A percentile compares a stretch with the other conserved stretches of the same genome.
phyloP scores from a whole-genome alignment of 2,329 filamentous ascomycete genomes.

The Biscogniauxia marginata region DNA sequence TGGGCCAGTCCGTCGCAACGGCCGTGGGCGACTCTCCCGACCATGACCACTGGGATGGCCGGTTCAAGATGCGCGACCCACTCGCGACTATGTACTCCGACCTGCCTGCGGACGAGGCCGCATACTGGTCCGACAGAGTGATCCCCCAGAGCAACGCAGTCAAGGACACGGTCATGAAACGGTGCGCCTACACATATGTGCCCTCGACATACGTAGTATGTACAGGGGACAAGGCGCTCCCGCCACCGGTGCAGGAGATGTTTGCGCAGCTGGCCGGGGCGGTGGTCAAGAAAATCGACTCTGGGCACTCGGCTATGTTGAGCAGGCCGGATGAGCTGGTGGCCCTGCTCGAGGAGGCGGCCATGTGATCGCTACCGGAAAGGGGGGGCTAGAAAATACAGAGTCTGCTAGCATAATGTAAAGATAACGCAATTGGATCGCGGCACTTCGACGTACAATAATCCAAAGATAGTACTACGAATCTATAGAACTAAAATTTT shows the following conservation, averaged over 20 bases:
- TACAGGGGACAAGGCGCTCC: conserved; percentile 13
- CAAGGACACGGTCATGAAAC: conserved; percentile 10
- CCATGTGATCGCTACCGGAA: neutral
- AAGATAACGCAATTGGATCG: too few species aligned
- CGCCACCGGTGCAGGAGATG: conserved; percentile 4
- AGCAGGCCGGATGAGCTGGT: neutral
- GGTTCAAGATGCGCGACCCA: conserved; percentile 10
- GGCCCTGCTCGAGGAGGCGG: neutral
- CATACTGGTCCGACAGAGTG: conserved; percentile 10
- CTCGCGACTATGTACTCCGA: conserved; percentile 16
- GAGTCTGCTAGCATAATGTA: too few species aligned
- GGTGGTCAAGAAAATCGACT: neutral
- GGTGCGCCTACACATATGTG: conserved; percentile 15
- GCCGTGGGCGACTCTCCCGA: conserved; percentile 4
- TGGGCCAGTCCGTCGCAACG: conserved; percentile 17
- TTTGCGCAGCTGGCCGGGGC: conserved; percentile 1
- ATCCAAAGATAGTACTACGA: too few species aligned
- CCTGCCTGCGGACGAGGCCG: conserved; percentile 15
- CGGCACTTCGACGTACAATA: too few species aligned
- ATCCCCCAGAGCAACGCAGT: conserved; percentile 12
- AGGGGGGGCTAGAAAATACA: too few species aligned
- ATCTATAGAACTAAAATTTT: too few species aligned
- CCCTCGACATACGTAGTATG: conserved; percentile 23
- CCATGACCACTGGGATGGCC: conserved; percentile 10
- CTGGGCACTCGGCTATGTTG: conserved; percentile 2